Evolutionary conservation across 2,329 filamentous ascomycete genomes (phyloP), one percentile per base, ranked within the genome.

Genomic region (Cladosporium phlei): DNA sequence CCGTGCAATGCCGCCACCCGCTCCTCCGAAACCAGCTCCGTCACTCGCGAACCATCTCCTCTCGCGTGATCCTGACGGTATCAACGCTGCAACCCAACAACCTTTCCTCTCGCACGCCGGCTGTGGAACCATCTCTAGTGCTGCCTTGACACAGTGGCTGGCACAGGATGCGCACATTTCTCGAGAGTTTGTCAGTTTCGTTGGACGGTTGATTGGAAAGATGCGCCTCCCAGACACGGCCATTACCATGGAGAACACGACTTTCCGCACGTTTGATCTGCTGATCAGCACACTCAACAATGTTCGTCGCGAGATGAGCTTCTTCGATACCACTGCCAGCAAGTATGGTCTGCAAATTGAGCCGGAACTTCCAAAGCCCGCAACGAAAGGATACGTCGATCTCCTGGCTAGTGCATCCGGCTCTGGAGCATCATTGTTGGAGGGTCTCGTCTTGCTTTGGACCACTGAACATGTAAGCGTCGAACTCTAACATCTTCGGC

Each of bases 381-480:
- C 76, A 29, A 80, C 77, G 0, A 69, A 71, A 40, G 74, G 72
- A 5, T 74, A 79, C 54, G 67, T 78, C n/a, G 77, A 80, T 58
- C 65, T 80, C 16, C 76, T 86, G 4, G 76, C 80, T 47, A 74
- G 71, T n/a, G 74, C 73, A 3, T 71, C 77, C 10, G 72, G 72
- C 40, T 66, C 73, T 0, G 71, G 69, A 6, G 69, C 70, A 2
- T 73, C 66, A 1, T 60, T 86, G 58, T 66, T 89, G 2, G 83
- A 88, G 60, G 83, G 82, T 5, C 71, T 87, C 51, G 76, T 87
- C 2, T 74, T 86, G n/a, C 76, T 89, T 19, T 90, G 84, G 81
- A 81, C 80, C n/a, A 88, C 83, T 1, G 86, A 91, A 66, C 79
- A 75, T 53, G 71, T 72, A 65, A 35, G 68, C 60, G 17, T 12